Evolutionary conservation across 169 alveolate genomes (phyloP).

Genomic region (Eimeria praecox): DNA sequence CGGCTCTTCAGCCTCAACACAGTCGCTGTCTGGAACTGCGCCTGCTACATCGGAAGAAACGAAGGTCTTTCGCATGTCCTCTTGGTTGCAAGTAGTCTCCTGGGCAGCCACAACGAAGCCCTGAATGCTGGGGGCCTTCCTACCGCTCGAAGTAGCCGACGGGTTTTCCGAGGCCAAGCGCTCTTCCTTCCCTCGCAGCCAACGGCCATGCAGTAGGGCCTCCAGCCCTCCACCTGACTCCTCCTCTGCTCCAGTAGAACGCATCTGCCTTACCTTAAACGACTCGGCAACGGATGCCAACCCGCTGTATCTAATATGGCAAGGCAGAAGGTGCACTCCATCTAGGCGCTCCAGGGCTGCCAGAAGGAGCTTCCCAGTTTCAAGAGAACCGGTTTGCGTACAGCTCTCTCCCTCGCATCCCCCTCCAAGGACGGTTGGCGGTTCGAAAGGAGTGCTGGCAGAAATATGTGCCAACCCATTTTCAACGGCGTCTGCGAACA

Average conservation of each 20-base stretch:
- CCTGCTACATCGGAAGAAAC: not conserved
- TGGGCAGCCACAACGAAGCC: conserved; percentile 45
- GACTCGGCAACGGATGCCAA: not conserved
- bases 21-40: not conserved
- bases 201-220: conserved; percentile 58
- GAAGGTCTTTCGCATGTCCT: not conserved
- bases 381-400: not conserved
- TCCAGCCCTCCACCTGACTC: not conserved
- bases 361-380: not conserved
- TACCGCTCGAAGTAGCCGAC: not conserved
- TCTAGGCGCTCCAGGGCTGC: conserved; percentile 14
- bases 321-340: conserved; percentile 46
- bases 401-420: not conserved
- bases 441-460: not conserved
- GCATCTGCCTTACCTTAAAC: not conserved
- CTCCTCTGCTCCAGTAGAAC: not conserved
- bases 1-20: conserved; percentile 18
- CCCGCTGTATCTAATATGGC: conserved; percentile 59
- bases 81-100: not conserved
- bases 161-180: not conserved
- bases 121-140: not conserved
- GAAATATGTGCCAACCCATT: not conserved
- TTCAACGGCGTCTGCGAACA: conserved; percentile 58
- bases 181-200: conserved; percentile 54
- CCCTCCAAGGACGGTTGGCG: not conserved